Conservation (phyloP, 768 basidiomycete species). For the Boletus rex-veris region DNA sequence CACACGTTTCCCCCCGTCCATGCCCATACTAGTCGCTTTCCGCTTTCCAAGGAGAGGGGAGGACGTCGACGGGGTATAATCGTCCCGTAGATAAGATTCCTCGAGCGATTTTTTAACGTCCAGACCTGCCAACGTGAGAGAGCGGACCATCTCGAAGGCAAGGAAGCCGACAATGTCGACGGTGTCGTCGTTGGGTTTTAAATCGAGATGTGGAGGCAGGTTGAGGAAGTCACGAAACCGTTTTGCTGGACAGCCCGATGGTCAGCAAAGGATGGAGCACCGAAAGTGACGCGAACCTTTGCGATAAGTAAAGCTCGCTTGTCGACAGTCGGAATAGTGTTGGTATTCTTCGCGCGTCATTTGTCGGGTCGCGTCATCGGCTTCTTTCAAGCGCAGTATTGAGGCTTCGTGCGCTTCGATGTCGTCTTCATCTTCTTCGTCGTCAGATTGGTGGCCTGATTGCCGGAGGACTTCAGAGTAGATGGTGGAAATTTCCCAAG, state of each 20-base stretch:
- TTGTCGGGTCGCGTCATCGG: constrained; percentile 89
- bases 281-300: constrained; percentile 59
- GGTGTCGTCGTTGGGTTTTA: constrained; percentile 91
- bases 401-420: constrained; percentile 94
- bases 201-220: constrained; percentile 79
- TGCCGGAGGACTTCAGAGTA: constrained; percentile 82
- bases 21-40: constrained; percentile 49
- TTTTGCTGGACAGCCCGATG: constrained; percentile 54
- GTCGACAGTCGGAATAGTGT: constrained; percentile 94
- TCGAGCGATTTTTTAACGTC: constrained; percentile 78
- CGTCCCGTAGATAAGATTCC: constrained; percentile 64
- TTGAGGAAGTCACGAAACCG: constrained; percentile 95
- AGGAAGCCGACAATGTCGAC: constrained; percentile 96
- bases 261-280: not conserved
- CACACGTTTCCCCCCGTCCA: constrained; percentile 43
- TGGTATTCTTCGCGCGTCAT: constrained; percentile 98
- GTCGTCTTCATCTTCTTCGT: constrained; percentile 95
- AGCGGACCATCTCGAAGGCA: constrained; percentile 95
- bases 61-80: constrained; percentile 42
- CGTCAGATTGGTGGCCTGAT: constrained; percentile 80
- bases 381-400: constrained; percentile 89
- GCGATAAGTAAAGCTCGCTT: constrained; percentile 94
- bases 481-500: constrained; percentile 92
- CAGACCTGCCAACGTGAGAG: constrained; percentile 84
- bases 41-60: constrained; percentile 70